Evolutionary conservation across 2,329 filamentous ascomycete genomes (phyloP).

Genomic region (Paecilomyces fulvus): DNA sequence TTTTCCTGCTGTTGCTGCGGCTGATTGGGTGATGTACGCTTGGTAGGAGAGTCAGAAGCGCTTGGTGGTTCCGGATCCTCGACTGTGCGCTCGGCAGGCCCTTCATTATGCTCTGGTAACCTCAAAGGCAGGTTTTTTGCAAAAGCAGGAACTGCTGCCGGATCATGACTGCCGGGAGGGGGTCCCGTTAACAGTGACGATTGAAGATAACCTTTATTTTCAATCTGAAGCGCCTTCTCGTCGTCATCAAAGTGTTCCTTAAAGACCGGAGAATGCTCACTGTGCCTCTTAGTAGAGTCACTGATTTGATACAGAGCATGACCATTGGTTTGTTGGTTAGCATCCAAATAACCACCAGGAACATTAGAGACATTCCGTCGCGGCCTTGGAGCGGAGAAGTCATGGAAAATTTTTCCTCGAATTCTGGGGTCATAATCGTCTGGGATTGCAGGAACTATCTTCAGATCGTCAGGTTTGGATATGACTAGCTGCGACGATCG

Average conservation of each 20-base stretch:
- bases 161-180: constrained; percentile 19
- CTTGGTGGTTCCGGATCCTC: constrained; percentile 4
- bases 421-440: constrained; percentile 58
- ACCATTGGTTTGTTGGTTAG: constrained; percentile 3
- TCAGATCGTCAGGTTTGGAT: constrained; percentile 42
- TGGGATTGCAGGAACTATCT: constrained; percentile 45
- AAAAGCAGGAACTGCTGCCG: constrained; percentile 32
- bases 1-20: constrained; percentile 22
- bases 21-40: constrained; percentile 4
- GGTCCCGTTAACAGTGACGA: constrained; percentile 27
- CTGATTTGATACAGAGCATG: constrained; percentile 6
- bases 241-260: constrained; percentile 53
- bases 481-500: constrained; percentile 46
- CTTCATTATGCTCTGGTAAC: constrained; percentile 17
- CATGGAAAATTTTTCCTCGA: constrained; percentile 54
- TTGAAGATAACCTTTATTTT: constrained; percentile 36
- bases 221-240: constrained; percentile 29
- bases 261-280: constrained; percentile 50
- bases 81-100: constrained; percentile 4
- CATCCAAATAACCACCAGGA: constrained; percentile 8
- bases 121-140: constrained; percentile 34
- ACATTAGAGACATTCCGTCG: constrained; percentile 20
- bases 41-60: constrained; percentile 1
- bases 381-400: constrained; percentile 54
- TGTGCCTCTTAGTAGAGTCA: constrained; percentile 24